Conservation (phyloP, 345 rosid species). For the Odontarrhena argentea region DNA sequence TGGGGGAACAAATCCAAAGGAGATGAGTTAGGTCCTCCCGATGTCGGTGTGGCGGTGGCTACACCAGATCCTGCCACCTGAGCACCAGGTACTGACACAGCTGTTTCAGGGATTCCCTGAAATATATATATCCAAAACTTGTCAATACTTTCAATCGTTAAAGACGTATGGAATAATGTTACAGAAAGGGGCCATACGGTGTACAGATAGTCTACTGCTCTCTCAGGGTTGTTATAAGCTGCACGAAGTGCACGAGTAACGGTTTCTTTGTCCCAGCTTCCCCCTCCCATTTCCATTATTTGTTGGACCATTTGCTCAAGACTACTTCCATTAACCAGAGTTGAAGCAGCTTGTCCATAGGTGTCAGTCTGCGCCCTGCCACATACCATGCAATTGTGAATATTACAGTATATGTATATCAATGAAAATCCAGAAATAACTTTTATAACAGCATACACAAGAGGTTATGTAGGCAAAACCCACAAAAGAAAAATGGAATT, state of each 20-base stretch:
- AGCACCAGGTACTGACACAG: conserved; percentile 59
- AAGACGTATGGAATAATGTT: conserved; percentile 4
- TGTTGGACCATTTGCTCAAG: conserved; percentile 81
- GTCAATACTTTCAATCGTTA: conserved; percentile 32
- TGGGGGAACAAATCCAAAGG: conserved; percentile 97
- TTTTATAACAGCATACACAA: conserved; percentile 1
- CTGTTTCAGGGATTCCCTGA: conserved; percentile 92
- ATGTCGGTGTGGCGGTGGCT: conserved; percentile 51
- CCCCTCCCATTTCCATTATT: conserved; percentile 96
- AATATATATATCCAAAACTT: conserved; percentile 17
- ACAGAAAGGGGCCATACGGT: conserved; percentile 53
- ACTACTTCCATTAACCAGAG: conserved; percentile 69
- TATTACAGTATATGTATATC: neutral
- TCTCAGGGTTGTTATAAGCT: conserved; percentile 95
- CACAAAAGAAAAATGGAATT: neutral
- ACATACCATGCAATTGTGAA: conserved; percentile 31
- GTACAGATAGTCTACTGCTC: conserved; percentile 97
- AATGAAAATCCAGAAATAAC: conserved; percentile 18
- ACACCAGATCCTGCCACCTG: conserved; percentile 62
- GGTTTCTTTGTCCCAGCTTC: conserved; percentile 94
- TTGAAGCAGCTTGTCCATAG: conserved; percentile 88
- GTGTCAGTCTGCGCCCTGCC: conserved; percentile 67
- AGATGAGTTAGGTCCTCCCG: conserved; percentile 89
- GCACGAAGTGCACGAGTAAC: conserved; percentile 95
- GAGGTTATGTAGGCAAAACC: conserved; percentile 10